Evolutionary conservation across 1,139 yeast species (phyloP).

Genomic region (Candida pseudoviswanathii): DNA sequence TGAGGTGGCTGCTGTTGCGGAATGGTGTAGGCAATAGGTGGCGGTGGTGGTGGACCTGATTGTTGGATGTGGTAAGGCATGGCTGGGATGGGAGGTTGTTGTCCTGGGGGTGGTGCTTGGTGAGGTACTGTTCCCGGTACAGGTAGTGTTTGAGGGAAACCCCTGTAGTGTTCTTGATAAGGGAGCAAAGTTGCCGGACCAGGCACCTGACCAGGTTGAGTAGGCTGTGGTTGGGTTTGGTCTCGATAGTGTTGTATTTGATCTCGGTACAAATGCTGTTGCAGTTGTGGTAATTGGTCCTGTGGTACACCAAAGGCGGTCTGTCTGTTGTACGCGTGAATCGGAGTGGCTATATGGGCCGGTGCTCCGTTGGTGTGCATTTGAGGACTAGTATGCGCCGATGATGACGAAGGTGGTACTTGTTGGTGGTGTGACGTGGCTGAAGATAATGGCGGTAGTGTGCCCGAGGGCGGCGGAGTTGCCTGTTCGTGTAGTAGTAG

Average conservation of each 20-base stretch:
- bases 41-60: neutral
- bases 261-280: neutral
- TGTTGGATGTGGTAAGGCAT: neutral
- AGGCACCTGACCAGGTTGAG: neutral
- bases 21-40: neutral
- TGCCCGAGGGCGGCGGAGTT: conserved; percentile 1
- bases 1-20: neutral
- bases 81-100: neutral
- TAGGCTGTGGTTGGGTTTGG: neutral
- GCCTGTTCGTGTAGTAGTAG: conserved; percentile 8
- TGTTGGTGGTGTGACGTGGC: conserved; percentile 1
- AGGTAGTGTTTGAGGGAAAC: neutral
- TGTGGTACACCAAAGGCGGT: neutral
- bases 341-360: neutral
- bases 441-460: conserved; percentile 1
- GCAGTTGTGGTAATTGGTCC: conserved; percentile 1
- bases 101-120: neutral
- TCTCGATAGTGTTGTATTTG: neutral
- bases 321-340: neutral
- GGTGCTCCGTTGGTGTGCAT: neutral
- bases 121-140: neutral
- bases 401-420: neutral
- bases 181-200: neutral
- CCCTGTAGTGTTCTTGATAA: neutral
- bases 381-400: neutral